Conservation (phyloP, 306 rosid species). For the Abrus pulchellus region DNA sequence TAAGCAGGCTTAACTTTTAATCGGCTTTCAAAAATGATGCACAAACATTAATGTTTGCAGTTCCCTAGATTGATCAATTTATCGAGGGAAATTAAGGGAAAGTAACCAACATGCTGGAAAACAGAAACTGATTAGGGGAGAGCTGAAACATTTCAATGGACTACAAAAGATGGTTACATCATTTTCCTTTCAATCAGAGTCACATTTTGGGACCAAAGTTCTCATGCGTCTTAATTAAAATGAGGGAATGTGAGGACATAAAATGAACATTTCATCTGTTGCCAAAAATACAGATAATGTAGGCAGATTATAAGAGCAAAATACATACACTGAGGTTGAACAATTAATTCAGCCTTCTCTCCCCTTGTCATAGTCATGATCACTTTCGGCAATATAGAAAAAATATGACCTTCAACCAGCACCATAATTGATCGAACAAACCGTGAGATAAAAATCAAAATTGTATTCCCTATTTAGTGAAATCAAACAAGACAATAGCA, state of each 20-base stretch:
- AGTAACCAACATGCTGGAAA: slow-evolving; percentile 26
- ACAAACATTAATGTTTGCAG: neutral
- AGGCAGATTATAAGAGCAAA: slow-evolving; percentile 42
- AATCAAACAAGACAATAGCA: slow-evolving; percentile 24
- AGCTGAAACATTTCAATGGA: slow-evolving; percentile 23
- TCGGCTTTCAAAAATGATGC: slow-evolving; percentile 18
- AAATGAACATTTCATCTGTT: slow-evolving; percentile 2
- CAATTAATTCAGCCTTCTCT: slow-evolving; percentile 74
- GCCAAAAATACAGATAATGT: slow-evolving; percentile 18
- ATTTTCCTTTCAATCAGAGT: slow-evolving; percentile 13
- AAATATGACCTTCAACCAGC: slow-evolving; percentile 60
- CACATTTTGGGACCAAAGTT: slow-evolving; percentile 15
- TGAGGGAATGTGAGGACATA: neutral
- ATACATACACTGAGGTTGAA: slow-evolving; percentile 75
- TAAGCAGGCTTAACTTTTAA: slow-evolving; percentile 22
- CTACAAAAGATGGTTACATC: neutral
- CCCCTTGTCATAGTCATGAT: slow-evolving; percentile 71
- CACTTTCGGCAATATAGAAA: slow-evolving; percentile 63
- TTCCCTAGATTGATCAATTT: slow-evolving; percentile 1
- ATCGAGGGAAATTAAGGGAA: neutral
- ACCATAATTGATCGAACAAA: slow-evolving; percentile 31
- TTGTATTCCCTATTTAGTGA: neutral
- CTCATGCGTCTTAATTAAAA: slow-evolving; percentile 17
- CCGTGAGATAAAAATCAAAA: slow-evolving; percentile 33
- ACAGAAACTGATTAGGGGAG: slow-evolving; percentile 9